Evolutionary conservation across 1,284 basidiomycete species (phyloP).

Genomic region (Rhodofomes roseus): DNA sequence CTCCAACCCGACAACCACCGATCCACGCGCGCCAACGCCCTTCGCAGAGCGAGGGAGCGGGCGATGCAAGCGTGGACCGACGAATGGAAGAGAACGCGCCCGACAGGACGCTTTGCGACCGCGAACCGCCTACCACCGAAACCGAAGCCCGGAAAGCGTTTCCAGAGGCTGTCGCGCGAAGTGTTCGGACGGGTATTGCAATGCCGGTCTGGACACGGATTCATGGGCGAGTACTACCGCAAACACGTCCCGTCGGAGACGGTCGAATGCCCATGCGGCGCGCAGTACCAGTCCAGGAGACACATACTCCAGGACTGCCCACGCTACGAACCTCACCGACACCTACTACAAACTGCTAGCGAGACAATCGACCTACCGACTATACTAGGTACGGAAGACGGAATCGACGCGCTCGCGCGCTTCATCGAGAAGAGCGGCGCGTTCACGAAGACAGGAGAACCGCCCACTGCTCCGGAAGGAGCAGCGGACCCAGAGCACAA

Average conservation of each 20-base stretch:
- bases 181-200: conserved; percentile 22
- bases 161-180: conserved; percentile 14
- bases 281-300: conserved; percentile 15
- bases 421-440: not conserved
- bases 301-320: not conserved
- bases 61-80: not conserved
- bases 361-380: not conserved
- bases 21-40: no score
- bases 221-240: conserved; percentile 25
- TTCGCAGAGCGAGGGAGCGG: conserved; percentile 16
- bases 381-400: not conserved
- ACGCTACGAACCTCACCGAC: not conserved
- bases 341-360: not conserved
- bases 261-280: conserved; percentile 28
- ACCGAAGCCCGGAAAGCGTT: conserved; percentile 17
- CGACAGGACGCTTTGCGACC: conserved; percentile 17
- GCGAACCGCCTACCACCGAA: conserved; percentile 23
- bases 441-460: not conserved
- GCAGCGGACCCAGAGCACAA: no score
- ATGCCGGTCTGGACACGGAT: conserved; percentile 24
- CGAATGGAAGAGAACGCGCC: not conserved
- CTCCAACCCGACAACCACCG: no score
- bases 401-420: no score
- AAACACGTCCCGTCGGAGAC: conserved; percentile 28
- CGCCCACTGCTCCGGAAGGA: no score